Conservation (phyloP, 2,329 filamentous ascomycete species). For the Zymoseptoria brevis region DNA sequence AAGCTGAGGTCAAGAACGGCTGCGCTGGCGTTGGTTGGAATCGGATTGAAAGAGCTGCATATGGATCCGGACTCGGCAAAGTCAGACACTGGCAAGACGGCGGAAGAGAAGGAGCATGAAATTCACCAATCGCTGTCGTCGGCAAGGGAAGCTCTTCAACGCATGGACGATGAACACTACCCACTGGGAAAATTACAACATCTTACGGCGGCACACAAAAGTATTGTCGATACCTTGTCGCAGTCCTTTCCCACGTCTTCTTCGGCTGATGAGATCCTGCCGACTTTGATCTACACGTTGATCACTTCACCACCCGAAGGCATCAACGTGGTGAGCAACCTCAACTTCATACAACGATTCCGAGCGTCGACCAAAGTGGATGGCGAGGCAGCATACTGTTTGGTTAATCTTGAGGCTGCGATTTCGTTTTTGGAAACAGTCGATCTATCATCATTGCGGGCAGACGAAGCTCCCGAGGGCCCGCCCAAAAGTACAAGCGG, state of each 20-base stretch:
- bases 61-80: conserved; percentile 58
- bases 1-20: conserved; percentile 92
- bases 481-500: conserved; percentile 49
- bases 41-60: conserved; percentile 76
- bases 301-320: conserved; percentile 82
- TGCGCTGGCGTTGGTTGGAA: conserved; percentile 81
- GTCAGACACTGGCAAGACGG: conserved; percentile 50
- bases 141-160: conserved; percentile 59
- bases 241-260: conserved; percentile 62
- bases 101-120: conserved; percentile 48
- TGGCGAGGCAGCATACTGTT: conserved; percentile 89
- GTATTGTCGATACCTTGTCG: conserved; percentile 79
- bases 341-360: conserved; percentile 91
- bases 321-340: conserved; percentile 84
- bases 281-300: conserved; percentile 90
- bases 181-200: conserved; percentile 86
- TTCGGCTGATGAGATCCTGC: conserved; percentile 93
- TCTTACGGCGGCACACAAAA: conserved; percentile 81
- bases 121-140: conserved; percentile 64
- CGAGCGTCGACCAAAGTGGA: conserved; percentile 78
- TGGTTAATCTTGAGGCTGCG: conserved; percentile 91
- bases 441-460: conserved; percentile 78
- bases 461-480: conserved; percentile 64
- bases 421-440: conserved; percentile 94
- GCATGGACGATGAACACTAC: conserved; percentile 81